Evolutionary conservation across 2,329 filamentous ascomycete species (phyloP), one percentile per base, ranked within the genome.

Genomic region (Cercospora janseana): DNA sequence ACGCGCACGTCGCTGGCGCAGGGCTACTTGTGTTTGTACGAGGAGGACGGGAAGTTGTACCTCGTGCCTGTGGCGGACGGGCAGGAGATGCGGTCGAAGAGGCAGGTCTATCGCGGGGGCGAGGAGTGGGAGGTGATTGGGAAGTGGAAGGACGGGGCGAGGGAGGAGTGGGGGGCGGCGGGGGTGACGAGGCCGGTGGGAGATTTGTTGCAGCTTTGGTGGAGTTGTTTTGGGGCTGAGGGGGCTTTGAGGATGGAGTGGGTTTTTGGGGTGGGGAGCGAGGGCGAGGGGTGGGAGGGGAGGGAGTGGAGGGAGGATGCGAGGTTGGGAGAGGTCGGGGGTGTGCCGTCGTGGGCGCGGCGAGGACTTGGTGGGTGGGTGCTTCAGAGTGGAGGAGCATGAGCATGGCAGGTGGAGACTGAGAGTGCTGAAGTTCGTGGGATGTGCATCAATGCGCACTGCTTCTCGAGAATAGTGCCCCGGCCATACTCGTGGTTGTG

Each of bases 91-190:
- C 20, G 20, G 15, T 21, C n/a, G n/a, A 38, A 23, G 2, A 38
- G 24, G n/a, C 21, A 18, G 20, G 6, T n/a, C 12, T 38, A 23
- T 18, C 21, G 35, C 2, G 9, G 6, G 2, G 35, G 35, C 6
- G 20, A 38, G 20, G 35, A 38, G 35, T 38, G 35, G 35, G 35
- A 38, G 6, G 35, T 38, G 7, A 38, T 38, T 24, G 35, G 35
- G 35, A 38, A 38, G 35, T 38, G 35, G 35, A 13, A 18, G 35
- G 24, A 20, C 12, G 9, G 7, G 15, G 18, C 20, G 12, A 18
- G 31, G 8, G 24, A 21, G 6, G 18, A 38, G 20, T 18, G 16
- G 6, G 21, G 21, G 21, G 13, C 18, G 20, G 2, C 20, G 1
- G 20, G 35, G 18, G 20, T 23, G 21, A 13, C 24, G 20, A 23